Evolutionary conservation across 2,329 filamentous ascomycete species (phyloP).

Genomic region (Curvularia eragrostidis): DNA sequence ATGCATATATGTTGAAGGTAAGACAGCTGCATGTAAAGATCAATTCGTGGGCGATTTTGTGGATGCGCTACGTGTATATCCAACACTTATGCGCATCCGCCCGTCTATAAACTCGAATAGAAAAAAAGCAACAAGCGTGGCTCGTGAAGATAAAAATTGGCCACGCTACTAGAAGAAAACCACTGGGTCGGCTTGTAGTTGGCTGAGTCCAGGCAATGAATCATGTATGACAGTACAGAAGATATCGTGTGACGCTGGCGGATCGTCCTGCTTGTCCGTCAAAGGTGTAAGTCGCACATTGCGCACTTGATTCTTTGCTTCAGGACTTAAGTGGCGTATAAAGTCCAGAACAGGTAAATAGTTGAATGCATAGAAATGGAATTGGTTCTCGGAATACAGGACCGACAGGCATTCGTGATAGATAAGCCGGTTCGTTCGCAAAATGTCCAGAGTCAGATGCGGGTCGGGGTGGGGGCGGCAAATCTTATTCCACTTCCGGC

Average conservation of each 20-base stretch:
- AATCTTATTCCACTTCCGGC: slow-evolving; percentile 48
- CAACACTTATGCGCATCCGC: slow-evolving; percentile 6
- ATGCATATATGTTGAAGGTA: neutral
- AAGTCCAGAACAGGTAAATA: slow-evolving; percentile 51
- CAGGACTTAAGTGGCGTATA: slow-evolving; percentile 48
- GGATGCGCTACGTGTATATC: slow-evolving; percentile 4
- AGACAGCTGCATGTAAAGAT: slow-evolving; percentile 4
- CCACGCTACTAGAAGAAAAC: slow-evolving; percentile 41
- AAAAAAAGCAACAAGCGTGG: slow-evolving; percentile 1
- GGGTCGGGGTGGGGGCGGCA: slow-evolving; percentile 45
- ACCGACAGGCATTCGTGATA: slow-evolving; percentile 50
- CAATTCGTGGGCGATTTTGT: neutral
- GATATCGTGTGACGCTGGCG: slow-evolving; percentile 43
- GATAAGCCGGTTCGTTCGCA: slow-evolving; percentile 48
- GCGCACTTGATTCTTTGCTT: slow-evolving; percentile 47
- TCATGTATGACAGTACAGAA: slow-evolving; percentile 52
- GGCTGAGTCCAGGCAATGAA: slow-evolving; percentile 45
- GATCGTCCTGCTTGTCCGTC: slow-evolving; percentile 46
- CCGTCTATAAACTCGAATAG: slow-evolving; percentile 15
- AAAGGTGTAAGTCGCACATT: slow-evolving; percentile 47
- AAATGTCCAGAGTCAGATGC: slow-evolving; percentile 43
- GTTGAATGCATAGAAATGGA: slow-evolving; percentile 51
- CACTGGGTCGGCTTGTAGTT: slow-evolving; percentile 47
- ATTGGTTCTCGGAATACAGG: slow-evolving; percentile 50
- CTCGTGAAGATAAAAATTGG: neutral